These are phyloP conservation scores for Scheffersomyces spartinae DNA, from an alignment of 805 yeast species.

Conservation along the genomic window DNA sequence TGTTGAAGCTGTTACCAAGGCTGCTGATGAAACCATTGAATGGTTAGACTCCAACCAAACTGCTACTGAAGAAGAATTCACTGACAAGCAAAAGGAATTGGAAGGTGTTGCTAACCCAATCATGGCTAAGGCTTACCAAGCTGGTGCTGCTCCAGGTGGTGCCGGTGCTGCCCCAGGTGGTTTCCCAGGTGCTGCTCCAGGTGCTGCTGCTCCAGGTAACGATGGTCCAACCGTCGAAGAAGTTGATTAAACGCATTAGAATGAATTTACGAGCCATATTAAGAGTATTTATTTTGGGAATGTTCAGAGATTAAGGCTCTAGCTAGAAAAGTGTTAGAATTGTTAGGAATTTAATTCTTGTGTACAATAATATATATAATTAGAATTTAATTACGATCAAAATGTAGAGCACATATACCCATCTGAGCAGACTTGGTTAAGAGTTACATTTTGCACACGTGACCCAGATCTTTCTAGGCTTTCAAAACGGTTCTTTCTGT, in stretches of 20 bases:
- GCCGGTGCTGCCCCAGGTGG: constrained; percentile 51
- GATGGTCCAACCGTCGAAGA: constrained; percentile 45
- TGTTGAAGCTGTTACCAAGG: constrained; percentile 57
- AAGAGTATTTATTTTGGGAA: not conserved
- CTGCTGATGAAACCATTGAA: constrained; percentile 72
- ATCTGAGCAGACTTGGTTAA: too few species aligned
- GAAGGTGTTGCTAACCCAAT: constrained; percentile 94
- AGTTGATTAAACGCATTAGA: too few species aligned
- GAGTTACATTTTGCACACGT: too few species aligned
- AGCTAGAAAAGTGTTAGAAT: not conserved
- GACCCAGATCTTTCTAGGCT: too few species aligned
- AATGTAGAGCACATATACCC: too few species aligned
- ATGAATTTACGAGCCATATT: too few species aligned
- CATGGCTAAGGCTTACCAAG: constrained; percentile 94
- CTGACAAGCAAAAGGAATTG: constrained; percentile 90
- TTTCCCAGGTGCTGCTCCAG: constrained; percentile 42
- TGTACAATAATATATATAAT: too few species aligned
- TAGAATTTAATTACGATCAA: too few species aligned
- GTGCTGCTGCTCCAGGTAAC: constrained; percentile 23
- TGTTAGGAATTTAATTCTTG: too few species aligned
- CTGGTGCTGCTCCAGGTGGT: constrained; percentile 74
- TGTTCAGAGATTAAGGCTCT: not conserved
- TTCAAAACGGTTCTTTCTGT: too few species aligned
- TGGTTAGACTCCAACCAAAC: constrained; percentile 94
- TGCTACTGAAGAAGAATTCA: constrained; percentile 84